phyloP scores from a whole-genome alignment of 495 filamentous ascomycete species.

The Achaetomiella virescens region DNA sequence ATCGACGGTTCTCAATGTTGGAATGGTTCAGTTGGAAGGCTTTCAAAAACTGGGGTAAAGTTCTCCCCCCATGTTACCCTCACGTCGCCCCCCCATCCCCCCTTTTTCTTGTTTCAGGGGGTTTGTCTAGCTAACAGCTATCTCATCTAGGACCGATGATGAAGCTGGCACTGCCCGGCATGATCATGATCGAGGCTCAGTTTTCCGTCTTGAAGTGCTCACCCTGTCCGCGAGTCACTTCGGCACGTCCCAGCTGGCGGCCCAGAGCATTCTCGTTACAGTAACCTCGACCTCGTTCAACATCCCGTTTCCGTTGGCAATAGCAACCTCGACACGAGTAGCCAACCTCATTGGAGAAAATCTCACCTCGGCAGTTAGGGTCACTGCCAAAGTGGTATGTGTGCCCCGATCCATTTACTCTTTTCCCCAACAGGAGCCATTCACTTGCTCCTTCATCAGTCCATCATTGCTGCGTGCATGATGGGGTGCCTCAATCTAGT shows the following conservation, averaged over 20 bases:
- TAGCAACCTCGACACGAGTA: constrained; percentile 50
- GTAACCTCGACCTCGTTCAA: constrained; percentile 47
- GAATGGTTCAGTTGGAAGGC: constrained; percentile 66
- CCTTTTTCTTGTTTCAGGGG: too few relatives aligned
- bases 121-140: too few relatives aligned
- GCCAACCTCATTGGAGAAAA: constrained; percentile 56
- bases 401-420: background rate
- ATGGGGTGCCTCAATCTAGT: constrained; percentile 65
- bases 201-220: constrained; percentile 67
- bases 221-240: constrained; percentile 63
- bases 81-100: too few relatives aligned
- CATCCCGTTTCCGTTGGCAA: constrained; percentile 49
- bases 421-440: too few relatives aligned
- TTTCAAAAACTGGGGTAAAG: constrained; percentile 68
- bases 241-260: constrained; percentile 55
- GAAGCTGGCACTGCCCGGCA: constrained; percentile 68
- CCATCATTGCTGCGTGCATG: constrained; percentile 27
- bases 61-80: too few relatives aligned
- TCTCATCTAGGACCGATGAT: constrained; percentile 56
- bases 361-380: constrained; percentile 56
- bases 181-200: constrained; percentile 82
- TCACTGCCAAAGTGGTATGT: constrained; percentile 54
- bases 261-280: constrained; percentile 46
- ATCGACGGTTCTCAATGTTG: constrained; percentile 75
- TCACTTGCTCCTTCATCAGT: background rate